A percentile compares a stretch with the other conserved stretches of the same genome.
Conservation (phyloP, 177 flowering plant species). For the Tripterygium wilfordii region DNA sequence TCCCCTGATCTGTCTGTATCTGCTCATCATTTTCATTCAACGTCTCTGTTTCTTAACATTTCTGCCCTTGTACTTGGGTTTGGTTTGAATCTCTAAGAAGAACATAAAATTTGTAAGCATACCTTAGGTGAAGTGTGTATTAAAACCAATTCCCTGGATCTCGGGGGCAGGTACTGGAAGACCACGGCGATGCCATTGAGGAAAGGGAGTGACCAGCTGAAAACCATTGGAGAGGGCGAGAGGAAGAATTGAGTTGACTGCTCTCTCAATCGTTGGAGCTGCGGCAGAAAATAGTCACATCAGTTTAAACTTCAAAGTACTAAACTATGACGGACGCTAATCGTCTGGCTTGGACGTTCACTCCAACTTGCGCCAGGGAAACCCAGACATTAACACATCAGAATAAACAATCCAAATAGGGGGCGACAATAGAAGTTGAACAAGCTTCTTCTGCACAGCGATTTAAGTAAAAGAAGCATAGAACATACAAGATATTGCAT, state of each 20-base stretch:
- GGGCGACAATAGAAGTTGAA: not conserved
- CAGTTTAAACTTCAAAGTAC: not conserved
- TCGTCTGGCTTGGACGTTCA: too few species aligned
- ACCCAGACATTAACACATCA: not conserved
- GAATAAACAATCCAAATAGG: not conserved
- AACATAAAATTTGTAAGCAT: too few species aligned
- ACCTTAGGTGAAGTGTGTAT: too few species aligned
- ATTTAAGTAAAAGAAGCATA: not conserved
- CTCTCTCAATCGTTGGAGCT: constrained; percentile 41
- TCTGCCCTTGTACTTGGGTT: too few species aligned
- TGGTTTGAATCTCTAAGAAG: too few species aligned
- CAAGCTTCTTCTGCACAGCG: not conserved
- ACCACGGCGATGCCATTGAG: constrained; percentile 87
- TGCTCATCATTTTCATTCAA: too few species aligned
- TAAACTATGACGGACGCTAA: too few species aligned
- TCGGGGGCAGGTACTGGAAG: constrained; percentile 75
- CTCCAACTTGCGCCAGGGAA: too few species aligned
- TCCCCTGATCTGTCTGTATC: too few species aligned
- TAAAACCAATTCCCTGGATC: too few species aligned
- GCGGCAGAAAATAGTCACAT: not conserved
- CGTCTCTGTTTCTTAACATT: too few species aligned
- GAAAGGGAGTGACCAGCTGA: constrained; percentile 60
- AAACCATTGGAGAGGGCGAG: constrained; percentile 69
- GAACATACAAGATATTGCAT: constrained; percentile 56
- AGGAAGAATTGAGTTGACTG: constrained; percentile 65